A percentile compares a stretch with the other conserved stretches of the same genome.
These are phyloP conservation scores for Polygonum maritimum DNA, from an alignment of 148 eudicot species.

Conservation along the genomic window DNA sequence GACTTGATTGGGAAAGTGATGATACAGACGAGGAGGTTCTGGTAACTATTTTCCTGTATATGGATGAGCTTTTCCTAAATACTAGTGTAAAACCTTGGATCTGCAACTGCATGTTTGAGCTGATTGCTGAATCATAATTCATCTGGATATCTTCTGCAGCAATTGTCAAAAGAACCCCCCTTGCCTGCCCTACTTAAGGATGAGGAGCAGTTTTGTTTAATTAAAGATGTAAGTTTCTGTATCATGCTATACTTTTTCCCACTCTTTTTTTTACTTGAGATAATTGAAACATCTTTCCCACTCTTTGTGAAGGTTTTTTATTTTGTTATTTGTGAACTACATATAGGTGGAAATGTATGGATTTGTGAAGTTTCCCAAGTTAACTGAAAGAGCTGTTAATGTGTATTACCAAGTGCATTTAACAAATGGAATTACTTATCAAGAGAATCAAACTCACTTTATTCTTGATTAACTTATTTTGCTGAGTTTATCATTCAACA, in stretches of 20 bases:
- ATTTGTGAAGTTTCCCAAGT: background rate
- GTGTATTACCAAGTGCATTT: background rate
- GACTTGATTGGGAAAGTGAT: constrained; percentile 77
- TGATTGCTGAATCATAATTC: background rate
- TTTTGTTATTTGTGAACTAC: background rate
- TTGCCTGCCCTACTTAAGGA: constrained; percentile 78
- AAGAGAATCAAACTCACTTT: background rate
- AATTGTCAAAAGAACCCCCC: constrained; percentile 49
- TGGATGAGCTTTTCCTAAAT: background rate
- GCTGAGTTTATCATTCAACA: background rate
- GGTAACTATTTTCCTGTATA: constrained; percentile 23
- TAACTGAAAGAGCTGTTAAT: background rate
- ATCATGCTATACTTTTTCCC: background rate
- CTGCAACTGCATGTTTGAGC: constrained; percentile 5
- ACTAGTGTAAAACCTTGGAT: background rate
- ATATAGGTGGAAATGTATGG: background rate
- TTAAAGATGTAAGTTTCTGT: constrained; percentile 59
- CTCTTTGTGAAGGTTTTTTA: too few species aligned
- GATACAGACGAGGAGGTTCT: constrained; percentile 65
- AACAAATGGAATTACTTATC: background rate
- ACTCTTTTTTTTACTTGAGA: background rate
- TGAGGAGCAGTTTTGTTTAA: constrained; percentile 58
- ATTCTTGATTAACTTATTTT: background rate
- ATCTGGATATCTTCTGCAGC: constrained; percentile 30
- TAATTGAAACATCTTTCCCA: background rate